Conservation (phyloP, 192 early-diverging fungal genomes). For the Linnemannia schmuckeri region DNA sequence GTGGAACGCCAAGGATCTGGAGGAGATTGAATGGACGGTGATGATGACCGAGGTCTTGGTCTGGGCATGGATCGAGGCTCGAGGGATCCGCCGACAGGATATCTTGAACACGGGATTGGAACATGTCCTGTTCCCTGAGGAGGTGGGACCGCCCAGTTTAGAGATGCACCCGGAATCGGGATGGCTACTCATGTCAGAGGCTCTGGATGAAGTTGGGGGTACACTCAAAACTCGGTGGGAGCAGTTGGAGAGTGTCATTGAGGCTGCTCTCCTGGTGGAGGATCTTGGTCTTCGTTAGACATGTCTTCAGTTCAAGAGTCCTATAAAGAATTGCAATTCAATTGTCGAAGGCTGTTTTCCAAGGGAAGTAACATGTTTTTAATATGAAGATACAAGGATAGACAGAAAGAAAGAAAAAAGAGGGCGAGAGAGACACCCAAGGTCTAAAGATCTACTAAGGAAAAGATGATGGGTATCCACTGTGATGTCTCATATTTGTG, state of each 20-base stretch:
- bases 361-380: background rate
- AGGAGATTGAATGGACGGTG: constrained; percentile 38
- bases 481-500: background rate
- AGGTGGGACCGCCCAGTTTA: background rate
- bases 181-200: constrained; percentile 35
- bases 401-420: too few relatives aligned
- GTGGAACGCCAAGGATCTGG: constrained; percentile 43
- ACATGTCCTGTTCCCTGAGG: constrained; percentile 21
- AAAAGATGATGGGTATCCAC: too few relatives aligned
- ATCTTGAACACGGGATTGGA: constrained; percentile 39
- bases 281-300: constrained; percentile 28
- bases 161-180: constrained; percentile 10
- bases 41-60: constrained; percentile 48
- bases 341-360: too few relatives aligned
- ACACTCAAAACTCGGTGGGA: constrained; percentile 40
- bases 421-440: too few relatives aligned
- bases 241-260: constrained; percentile 29
- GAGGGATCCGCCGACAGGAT: constrained; percentile 29
- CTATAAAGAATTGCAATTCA: background rate
- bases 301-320: background rate
- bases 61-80: constrained; percentile 47
- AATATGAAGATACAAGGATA: too few relatives aligned
- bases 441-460: too few relatives aligned
- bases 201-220: constrained; percentile 29
- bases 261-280: constrained; percentile 37